phyloP scores from a whole-genome alignment of 176 grass and related monocot genomes.

The Saccharum spontaneum region DNA sequence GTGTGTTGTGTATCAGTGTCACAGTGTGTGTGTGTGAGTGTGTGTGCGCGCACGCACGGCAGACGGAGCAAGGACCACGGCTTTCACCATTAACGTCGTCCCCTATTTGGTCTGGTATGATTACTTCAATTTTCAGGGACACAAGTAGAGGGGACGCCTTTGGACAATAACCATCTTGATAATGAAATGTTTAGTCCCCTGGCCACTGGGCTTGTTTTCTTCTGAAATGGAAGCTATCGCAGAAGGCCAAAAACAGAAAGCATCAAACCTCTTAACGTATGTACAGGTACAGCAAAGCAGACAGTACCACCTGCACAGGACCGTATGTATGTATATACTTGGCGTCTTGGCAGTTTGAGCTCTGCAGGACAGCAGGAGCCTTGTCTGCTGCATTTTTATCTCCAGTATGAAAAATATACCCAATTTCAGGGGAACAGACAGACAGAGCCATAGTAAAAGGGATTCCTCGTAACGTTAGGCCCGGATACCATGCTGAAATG shows the following conservation, averaged over 20 bases:
- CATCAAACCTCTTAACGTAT: not conserved
- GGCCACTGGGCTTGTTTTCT: not conserved
- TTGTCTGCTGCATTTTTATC: not conserved
- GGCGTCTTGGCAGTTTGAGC: not conserved
- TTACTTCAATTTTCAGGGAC: too few relatives aligned
- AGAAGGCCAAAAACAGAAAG: constrained; percentile 1
- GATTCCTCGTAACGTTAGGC: not conserved
- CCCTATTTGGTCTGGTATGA: not conserved
- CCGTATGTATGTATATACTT: not conserved
- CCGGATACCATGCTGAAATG: constrained; percentile 21
- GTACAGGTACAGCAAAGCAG: constrained; percentile 14
- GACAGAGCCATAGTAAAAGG: not conserved
- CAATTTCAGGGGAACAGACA: not conserved
- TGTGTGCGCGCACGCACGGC: constrained; percentile 14
- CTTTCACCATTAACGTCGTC: not conserved
- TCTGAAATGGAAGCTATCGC: not conserved
- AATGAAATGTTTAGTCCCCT: not conserved
- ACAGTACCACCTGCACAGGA: constrained; percentile 17
- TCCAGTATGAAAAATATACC: not conserved
- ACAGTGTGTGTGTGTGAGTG: not conserved
- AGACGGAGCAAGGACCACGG: not conserved
- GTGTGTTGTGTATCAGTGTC: not conserved
- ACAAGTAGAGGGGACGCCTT: not conserved
- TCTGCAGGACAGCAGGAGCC: not conserved
- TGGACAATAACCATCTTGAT: not conserved